Base-by-base conservation (phyloP, 2,329 filamentous ascomycete species). In the Dactylella cylindrospora region DNA sequence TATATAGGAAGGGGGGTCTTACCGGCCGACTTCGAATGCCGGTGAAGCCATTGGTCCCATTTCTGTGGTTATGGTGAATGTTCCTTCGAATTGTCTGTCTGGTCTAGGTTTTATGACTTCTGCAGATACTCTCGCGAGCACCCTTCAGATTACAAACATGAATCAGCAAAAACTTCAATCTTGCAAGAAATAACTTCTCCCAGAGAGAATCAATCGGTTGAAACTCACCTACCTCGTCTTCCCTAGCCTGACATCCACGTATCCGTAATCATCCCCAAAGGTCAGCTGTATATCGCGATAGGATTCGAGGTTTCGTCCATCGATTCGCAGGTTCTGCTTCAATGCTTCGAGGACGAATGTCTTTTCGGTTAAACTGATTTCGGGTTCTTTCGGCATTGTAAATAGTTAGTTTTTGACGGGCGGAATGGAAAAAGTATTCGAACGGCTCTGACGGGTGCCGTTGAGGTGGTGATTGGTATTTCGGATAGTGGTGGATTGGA, bases 81-180 rank as follows among this genome's bases (percentile, higher is more conserved):
- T 81, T 72, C 93, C 93, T 72, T 97, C 93, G 71, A 95, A 95
- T 60, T 90, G 91, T 66, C 91, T 85, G 74, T 97, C 91, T 47
- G 85, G 74, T 71, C 85, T 88, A 35, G 93, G 91, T 31, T 87
- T 83, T 8, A 87, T 86, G 64, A 97, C 87, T 75, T 95, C 88
- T 65, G 90, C 87, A 2, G 90, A 91, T 60, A 95, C 85, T 65
- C 88, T 87, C 52, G 86, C 89, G 62, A 94, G 77, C 57, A 96
- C 82, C 70, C 90, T 94, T 68, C 15, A 25, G 20, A 26, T 2
- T 61, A 32, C 12, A 17, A 33, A 15, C n/a, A 19, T 33, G 22
- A n/a, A n/a, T n/a, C n/a, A n/a, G n/a, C n/a, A n/a, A n/a, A n/a
- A n/a, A n/a, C n/a, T n/a, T n/a, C n/a, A 33, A 17, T 28, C 31